Conservation (phyloP, 2,329 filamentous ascomycete genomes). For the Lachnellula willkommii region DNA sequence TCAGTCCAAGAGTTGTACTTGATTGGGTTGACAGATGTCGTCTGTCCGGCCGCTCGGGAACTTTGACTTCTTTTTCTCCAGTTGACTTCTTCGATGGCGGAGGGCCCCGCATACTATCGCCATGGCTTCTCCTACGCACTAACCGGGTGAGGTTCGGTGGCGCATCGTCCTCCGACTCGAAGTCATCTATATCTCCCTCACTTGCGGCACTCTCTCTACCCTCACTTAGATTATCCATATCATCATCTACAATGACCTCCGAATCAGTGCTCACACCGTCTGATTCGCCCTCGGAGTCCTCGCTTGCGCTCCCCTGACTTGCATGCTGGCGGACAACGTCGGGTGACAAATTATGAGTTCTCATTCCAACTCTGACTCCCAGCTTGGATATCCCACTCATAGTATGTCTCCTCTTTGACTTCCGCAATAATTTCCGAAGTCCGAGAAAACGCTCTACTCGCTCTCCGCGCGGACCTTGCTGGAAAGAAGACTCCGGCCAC, state of each 20-base stretch:
- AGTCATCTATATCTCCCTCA: constrained; percentile 38
- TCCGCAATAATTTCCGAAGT: constrained; percentile 56
- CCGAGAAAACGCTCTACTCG: constrained; percentile 46
- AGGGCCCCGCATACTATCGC: constrained; percentile 34
- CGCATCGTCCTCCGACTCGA: constrained; percentile 29
- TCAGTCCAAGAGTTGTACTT: not conserved
- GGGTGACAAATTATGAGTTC: constrained; percentile 62
- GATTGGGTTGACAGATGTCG: constrained; percentile 1
- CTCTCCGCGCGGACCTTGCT: constrained; percentile 43
- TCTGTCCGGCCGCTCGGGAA: constrained; percentile 18
- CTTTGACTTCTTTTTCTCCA: constrained; percentile 25
- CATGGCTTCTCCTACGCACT: constrained; percentile 37
- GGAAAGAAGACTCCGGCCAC: constrained; percentile 50
- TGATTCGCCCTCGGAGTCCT: constrained; percentile 35
- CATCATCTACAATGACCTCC: constrained; percentile 35
- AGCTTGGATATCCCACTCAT: constrained; percentile 39
- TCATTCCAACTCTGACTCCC: constrained; percentile 66
- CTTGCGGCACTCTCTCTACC: constrained; percentile 38
- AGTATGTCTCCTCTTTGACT: constrained; percentile 40
- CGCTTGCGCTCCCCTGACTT: constrained; percentile 41
- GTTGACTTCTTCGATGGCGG: constrained; percentile 31
- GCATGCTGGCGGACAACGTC: constrained; percentile 30
- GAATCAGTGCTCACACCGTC: constrained; percentile 37
- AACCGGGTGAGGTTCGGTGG: not conserved
- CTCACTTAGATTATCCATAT: constrained; percentile 21